Conservation (phyloP, 805 yeast species). For the Ogataea henricii region DNA sequence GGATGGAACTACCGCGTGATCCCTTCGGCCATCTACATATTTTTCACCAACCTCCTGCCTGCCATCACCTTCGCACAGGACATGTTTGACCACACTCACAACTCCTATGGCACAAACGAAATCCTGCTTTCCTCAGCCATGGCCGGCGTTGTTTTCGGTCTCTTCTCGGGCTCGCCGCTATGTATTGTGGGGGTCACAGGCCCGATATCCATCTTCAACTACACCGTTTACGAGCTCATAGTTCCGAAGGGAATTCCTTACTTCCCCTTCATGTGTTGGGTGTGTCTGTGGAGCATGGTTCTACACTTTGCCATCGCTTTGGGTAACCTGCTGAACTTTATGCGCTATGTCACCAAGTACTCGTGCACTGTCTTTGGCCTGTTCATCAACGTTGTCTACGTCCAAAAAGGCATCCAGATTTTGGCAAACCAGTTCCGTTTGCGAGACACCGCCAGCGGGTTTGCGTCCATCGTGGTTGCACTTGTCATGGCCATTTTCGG, state of each 20-base stretch:
- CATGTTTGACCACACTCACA: constrained; percentile 88
- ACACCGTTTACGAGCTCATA: constrained; percentile 79
- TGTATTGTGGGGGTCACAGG: constrained; percentile 98
- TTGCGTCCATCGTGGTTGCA: constrained; percentile 72
- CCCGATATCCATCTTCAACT: constrained; percentile 88
- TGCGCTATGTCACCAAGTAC: constrained; percentile 73
- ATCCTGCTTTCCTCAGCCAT: constrained; percentile 80
- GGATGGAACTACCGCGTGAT: constrained; percentile 83
- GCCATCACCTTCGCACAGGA: constrained; percentile 97
- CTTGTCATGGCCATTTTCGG: constrained; percentile 80
- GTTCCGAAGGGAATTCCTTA: constrained; percentile 53
- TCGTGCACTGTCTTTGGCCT: constrained; percentile 94
- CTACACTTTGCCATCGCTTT: constrained; percentile 76
- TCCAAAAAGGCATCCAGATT: constrained; percentile 89
- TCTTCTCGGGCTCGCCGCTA: constrained; percentile 85
- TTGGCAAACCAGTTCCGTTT: constrained; percentile 65
- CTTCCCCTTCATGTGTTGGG: constrained; percentile 95
- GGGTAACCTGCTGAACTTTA: constrained; percentile 63
- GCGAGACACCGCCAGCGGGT: constrained; percentile 40
- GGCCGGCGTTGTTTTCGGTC: constrained; percentile 87
- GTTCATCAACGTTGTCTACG: constrained; percentile 83
- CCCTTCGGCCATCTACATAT: constrained; percentile 80
- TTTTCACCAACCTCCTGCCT: constrained; percentile 87
- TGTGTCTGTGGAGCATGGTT: constrained; percentile 86
- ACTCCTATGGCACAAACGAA: constrained; percentile 90